phyloP scores from a whole-genome alignment of 202 grass and related monocot species.

The Elaeis oleifera region DNA sequence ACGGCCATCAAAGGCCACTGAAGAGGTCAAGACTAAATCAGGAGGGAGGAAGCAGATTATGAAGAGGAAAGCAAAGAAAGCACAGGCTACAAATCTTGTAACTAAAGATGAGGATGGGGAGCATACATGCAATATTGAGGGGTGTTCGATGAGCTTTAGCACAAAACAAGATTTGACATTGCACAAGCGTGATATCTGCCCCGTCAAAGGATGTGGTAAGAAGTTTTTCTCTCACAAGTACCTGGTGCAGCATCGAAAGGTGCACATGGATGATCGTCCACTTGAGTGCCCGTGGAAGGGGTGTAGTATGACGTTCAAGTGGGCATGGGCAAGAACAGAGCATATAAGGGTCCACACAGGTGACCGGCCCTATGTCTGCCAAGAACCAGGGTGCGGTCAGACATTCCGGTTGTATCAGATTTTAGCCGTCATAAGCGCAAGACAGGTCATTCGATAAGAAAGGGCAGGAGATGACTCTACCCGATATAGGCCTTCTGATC shows the following conservation, averaged over 20 bases:
- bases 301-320: constrained; percentile 94
- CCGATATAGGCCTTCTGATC: background rate
- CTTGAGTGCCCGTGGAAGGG: constrained; percentile 64
- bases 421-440: constrained; percentile 99
- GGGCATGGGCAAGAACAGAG: constrained; percentile 94
- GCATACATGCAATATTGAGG: constrained; percentile 77
- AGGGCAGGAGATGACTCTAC: constrained; percentile 19
- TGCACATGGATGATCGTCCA: constrained; percentile 88
- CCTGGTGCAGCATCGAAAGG: constrained; percentile 88
- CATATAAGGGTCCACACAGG: constrained; percentile 97
- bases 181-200: constrained; percentile 91
- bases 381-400: constrained; percentile 70
- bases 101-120: constrained; percentile 41
- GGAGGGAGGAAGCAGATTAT: constrained; percentile 26
- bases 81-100: constrained; percentile 7
- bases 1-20: constrained; percentile 27
- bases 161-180: constrained; percentile 58
- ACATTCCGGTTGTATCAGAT: constrained; percentile 96
- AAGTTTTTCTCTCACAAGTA: constrained; percentile 99
- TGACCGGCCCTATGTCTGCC: constrained; percentile 72
- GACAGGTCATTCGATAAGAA: constrained; percentile 74
- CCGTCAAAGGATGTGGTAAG: constrained; percentile 83
- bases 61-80: constrained; percentile 47
- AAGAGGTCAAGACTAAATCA: constrained; percentile 40
- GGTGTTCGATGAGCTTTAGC: constrained; percentile 86